Evolutionary conservation across 2,329 filamentous ascomycete genomes (phyloP), one percentile per base, ranked within the genome.

Genomic region (Shiraia bambusicola): DNA sequence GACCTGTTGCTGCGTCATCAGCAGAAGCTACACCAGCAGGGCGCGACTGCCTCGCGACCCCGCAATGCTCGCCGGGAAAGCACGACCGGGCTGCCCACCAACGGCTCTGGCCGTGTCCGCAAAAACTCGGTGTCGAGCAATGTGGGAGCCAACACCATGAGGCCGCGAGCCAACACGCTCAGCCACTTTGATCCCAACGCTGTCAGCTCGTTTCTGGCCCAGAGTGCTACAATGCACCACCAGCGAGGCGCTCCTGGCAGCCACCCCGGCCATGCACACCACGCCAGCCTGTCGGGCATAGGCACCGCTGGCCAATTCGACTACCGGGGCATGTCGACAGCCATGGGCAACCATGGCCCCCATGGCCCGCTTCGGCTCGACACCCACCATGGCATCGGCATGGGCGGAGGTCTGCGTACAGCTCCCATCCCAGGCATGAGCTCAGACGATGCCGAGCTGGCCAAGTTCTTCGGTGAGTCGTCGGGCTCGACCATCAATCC

Each of bases 21-120:
- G 77, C 93, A 98, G 76, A 98, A 98, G 77, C 80, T 98, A 34
- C 93, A 98, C 68, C 89, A 95, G 78, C 89, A 89, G 17, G 88
- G 88, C 10, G 90, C 90, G 0, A 87, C 93, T 5, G 90, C 90
- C 5, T 86, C 90, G 32, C 83, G 91, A 47, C 90, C 91, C 32
- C 83, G 91, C 58, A 91, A 89, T 58, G 76, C 72, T 57, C 86
- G 92, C 54, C 82, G 93, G 52, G 93, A 97, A 72, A 97, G 93
- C 69, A 87, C 79, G 5, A 80, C 86, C 47, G 88, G 86, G 40
- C 81, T 86, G 47, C 82, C 84, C 7, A 77, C 80, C n/a, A 80
- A 81, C 11, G 80, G 78, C 24, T 76, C 84, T 52, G 86, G 83
- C 54, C 81, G 90, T 46, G 88, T 92, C 42, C 87, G 93, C 47